Conservation (phyloP, 2,329 filamentous ascomycete species). For the Zopfia rhizophila region DNA sequence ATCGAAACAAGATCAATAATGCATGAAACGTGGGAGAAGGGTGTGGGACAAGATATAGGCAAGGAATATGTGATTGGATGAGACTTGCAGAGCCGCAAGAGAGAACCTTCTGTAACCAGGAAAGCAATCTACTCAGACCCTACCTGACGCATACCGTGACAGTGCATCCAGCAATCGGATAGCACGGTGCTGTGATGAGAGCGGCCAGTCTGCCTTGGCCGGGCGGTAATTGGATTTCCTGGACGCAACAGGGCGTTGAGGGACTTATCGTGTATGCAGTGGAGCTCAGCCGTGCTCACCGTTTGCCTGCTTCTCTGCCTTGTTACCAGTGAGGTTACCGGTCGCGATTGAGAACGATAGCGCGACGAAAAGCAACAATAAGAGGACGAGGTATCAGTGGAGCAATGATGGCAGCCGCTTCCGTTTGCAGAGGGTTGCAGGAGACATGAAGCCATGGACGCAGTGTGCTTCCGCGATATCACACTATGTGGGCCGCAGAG, state of each 20-base stretch:
- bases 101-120: no score
- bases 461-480: constrained; percentile 29
- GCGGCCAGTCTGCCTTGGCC: constrained; percentile 10
- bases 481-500: constrained; percentile 28
- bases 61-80: no score
- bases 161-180: no score
- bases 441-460: constrained; percentile 23
- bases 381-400: constrained; percentile 28
- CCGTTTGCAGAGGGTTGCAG: constrained; percentile 36
- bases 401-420: constrained; percentile 31
- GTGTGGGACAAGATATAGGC: no score
- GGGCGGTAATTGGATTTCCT: constrained; percentile 1
- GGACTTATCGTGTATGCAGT: constrained; percentile 21
- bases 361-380: constrained; percentile 21
- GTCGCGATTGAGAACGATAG: constrained; percentile 17
- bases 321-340: constrained; percentile 26
- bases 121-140: no score
- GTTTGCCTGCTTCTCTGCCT: constrained; percentile 29
- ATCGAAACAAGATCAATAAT: no score
- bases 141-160: no score
- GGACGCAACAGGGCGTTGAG: constrained; percentile 21
- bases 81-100: constrained; percentile 8
- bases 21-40: no score
- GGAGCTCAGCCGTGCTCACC: constrained; percentile 14
- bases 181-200: constrained; percentile 3